These are phyloP conservation scores for Neurospora africana DNA, from an alignment of 495 filamentous ascomycete species.

Conservation along the genomic window DNA sequence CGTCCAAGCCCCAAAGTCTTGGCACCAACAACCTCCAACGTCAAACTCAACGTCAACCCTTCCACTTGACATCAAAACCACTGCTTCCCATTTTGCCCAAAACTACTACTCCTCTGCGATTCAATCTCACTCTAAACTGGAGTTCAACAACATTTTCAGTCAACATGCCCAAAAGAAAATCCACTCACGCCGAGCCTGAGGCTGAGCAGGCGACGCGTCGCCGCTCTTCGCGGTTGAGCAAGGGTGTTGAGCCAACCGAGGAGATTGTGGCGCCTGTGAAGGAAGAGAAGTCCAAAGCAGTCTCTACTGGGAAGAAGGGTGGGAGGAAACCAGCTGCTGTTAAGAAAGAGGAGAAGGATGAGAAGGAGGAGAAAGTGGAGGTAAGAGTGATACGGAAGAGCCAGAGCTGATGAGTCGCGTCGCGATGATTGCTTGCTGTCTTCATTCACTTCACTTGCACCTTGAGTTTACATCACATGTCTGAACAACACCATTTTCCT, in stretches of 20 bases:
- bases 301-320: neutral
- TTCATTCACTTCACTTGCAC: neutral
- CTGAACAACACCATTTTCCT: neutral
- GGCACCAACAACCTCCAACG: neutral
- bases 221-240: neutral
- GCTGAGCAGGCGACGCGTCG: neutral
- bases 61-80: neutral
- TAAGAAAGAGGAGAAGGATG: neutral
- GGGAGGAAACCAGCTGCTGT: neutral
- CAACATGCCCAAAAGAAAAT: constrained; percentile 33
- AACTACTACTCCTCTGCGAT: neutral
- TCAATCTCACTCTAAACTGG: neutral
- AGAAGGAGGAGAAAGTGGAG: neutral
- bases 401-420: neutral
- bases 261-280: neutral
- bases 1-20: neutral
- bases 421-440: neutral
- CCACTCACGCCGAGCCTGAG: constrained; percentile 5
- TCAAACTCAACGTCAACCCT: neutral
- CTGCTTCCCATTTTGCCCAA: neutral
- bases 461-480: neutral
- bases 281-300: neutral
- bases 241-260: neutral
- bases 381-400: neutral
- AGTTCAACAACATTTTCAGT: neutral